These are phyloP conservation scores for Hemileccinum impolitum DNA, from an alignment of 768 basidiomycete species.

Conservation along the genomic window DNA sequence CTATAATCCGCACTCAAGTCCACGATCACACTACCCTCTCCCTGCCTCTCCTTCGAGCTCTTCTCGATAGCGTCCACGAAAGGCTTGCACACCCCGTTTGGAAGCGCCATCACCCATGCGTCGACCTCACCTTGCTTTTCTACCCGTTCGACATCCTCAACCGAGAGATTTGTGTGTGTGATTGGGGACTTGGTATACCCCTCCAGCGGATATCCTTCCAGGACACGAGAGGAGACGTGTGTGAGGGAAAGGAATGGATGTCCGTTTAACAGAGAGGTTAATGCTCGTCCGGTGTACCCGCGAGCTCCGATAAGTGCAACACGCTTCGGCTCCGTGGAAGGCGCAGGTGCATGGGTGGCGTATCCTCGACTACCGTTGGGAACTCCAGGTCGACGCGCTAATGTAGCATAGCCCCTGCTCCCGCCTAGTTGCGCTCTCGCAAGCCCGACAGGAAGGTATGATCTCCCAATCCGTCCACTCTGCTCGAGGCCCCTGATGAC, in stretches of 20 bases:
- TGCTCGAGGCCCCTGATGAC: conserved; percentile 72
- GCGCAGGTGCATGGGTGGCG: conserved; percentile 53
- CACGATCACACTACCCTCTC: conserved; percentile 66
- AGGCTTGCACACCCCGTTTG: conserved; percentile 95
- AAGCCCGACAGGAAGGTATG: conserved; percentile 66
- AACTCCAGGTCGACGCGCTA: conserved; percentile 27
- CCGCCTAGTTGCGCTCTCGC: conserved; percentile 19
- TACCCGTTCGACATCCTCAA: conserved; percentile 79
- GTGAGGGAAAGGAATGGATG: conserved; percentile 88
- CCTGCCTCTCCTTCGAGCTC: conserved; percentile 54
- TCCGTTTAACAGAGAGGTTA: conserved; percentile 80
- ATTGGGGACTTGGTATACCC: conserved; percentile 77
- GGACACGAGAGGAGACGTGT: conserved; percentile 96
- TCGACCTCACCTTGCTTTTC: conserved; percentile 90
- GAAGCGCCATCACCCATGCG: conserved; percentile 98
- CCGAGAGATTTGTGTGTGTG: conserved; percentile 76
- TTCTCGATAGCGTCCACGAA: conserved; percentile 94
- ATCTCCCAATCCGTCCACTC: conserved; percentile 80
- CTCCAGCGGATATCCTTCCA: conserved; percentile 75
- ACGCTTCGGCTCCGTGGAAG: conserved; percentile 70
- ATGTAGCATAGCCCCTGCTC: conserved; percentile 18
- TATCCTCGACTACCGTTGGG: conserved; percentile 69
- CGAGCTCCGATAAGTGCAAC: conserved; percentile 95
- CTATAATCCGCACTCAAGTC: conserved; percentile 94
- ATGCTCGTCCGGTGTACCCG: conserved; percentile 91